Conservation (phyloP, 176 grass and related monocot genomes). For the Oropetium thomaeum region DNA sequence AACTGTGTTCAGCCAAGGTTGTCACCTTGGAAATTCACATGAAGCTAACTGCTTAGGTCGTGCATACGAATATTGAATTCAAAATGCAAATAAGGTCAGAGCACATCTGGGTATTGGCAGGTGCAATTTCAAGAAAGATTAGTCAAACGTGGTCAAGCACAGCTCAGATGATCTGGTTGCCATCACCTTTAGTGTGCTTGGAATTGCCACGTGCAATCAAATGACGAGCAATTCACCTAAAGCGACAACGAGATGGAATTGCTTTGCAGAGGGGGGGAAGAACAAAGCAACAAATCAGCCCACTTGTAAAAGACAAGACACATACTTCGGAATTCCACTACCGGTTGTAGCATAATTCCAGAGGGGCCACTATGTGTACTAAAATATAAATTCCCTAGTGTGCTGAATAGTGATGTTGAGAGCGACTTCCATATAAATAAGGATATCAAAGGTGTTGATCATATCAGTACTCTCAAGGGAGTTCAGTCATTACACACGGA, state of each 20-base stretch:
- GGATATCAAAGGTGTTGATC: constrained; percentile 27
- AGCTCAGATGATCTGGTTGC: constrained; percentile 3
- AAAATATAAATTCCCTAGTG: constrained; percentile 19
- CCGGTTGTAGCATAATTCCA: constrained; percentile 34
- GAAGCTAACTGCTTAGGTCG: neutral
- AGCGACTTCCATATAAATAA: constrained; percentile 22
- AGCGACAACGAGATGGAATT: constrained; percentile 31
- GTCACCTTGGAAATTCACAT: neutral
- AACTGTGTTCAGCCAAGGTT: neutral
- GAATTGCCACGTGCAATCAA: constrained; percentile 20
- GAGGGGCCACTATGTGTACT: neutral
- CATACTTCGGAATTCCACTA: constrained; percentile 23
- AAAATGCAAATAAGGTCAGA: neutral
- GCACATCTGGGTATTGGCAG: neutral
- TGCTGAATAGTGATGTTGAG: constrained; percentile 6
- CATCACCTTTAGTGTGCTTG: neutral
- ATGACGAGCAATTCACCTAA: constrained; percentile 15
- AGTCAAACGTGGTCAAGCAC: constrained; percentile 29
- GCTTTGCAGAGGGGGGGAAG: constrained; percentile 41
- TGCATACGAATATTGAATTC: neutral
- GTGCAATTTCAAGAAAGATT: neutral
- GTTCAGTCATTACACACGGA: constrained; percentile 10
- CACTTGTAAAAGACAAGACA: constrained; percentile 35
- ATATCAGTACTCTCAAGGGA: neutral
- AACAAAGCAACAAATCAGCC: constrained; percentile 36